phyloP scores from a whole-genome alignment of 129 eudicot genomes.

The Kitagawia praeruptora region DNA sequence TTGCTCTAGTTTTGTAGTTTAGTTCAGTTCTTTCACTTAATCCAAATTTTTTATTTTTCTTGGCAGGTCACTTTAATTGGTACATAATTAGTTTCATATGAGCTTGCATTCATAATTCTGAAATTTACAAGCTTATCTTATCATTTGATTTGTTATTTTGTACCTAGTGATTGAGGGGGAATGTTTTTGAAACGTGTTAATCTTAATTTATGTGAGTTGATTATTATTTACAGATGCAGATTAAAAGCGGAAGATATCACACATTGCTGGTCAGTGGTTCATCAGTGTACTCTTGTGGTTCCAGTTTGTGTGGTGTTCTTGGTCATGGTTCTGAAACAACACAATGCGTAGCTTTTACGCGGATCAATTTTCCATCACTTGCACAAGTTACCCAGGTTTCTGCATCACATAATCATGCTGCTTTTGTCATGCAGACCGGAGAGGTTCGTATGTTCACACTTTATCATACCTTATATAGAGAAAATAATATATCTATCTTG shows the following conservation, averaged over 20 bases:
- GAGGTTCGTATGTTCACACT: constrained; percentile 42
- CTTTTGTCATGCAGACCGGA: constrained; percentile 70
- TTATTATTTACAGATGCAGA: constrained; percentile 63
- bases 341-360: constrained; percentile 65
- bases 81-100: background rate
- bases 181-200: background rate
- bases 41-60: background rate
- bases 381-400: constrained; percentile 64
- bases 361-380: constrained; percentile 48
- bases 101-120: background rate
- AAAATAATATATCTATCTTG: background rate
- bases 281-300: constrained; percentile 78
- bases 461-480: background rate
- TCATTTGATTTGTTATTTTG: background rate
- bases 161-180: background rate
- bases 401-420: constrained; percentile 94
- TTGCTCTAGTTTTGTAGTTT: background rate
- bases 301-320: constrained; percentile 95
- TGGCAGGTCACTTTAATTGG: background rate
- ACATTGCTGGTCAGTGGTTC: constrained; percentile 72
- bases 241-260: constrained; percentile 87
- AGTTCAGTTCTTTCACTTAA: background rate
- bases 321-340: constrained; percentile 96
- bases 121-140: background rate
- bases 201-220: background rate